Conservation (phyloP, 495 filamentous ascomycete genomes). For the Pseudotulostoma volvatum region DNA sequence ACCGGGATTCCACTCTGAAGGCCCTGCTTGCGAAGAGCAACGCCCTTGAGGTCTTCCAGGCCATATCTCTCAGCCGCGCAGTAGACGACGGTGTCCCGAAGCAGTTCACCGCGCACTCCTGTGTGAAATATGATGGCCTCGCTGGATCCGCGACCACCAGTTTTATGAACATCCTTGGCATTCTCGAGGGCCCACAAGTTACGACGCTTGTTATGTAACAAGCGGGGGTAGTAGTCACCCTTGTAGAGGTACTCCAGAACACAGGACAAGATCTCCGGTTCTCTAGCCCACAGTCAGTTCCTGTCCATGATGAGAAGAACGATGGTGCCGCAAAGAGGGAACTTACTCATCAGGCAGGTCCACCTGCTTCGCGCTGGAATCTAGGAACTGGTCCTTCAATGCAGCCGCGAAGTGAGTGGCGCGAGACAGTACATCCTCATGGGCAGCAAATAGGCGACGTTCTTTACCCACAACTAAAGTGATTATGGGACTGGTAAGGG, state of each 20-base stretch:
- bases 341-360: conserved; percentile 41
- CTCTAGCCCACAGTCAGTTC: conserved; percentile 16
- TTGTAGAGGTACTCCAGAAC: conserved; percentile 58
- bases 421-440: conserved; percentile 46
- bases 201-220: conserved; percentile 31
- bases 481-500: conserved; percentile 61
- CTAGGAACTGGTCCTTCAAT: conserved; percentile 40
- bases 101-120: conserved; percentile 50
- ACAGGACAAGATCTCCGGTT: conserved; percentile 49
- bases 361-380: conserved; percentile 38
- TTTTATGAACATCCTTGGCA: conserved; percentile 25
- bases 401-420: conserved; percentile 42
- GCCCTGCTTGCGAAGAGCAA: conserved; percentile 85
- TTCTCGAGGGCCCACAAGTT: conserved; percentile 56
- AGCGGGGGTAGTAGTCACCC: conserved; percentile 48
- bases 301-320: neutral
- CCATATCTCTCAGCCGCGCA: conserved; percentile 75
- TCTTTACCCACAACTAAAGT: conserved; percentile 68
- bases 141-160: conserved; percentile 44
- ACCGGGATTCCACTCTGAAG: conserved; percentile 73
- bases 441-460: conserved; percentile 60
- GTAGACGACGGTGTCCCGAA: conserved; percentile 85
- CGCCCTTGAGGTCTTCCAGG: conserved; percentile 70
- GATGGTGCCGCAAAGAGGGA: too few relatives aligned
- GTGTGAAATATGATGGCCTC: conserved; percentile 60